Evolutionary conservation across 83 land plant species (phyloP).

Genomic region (Diphasiastrum complanatum): DNA sequence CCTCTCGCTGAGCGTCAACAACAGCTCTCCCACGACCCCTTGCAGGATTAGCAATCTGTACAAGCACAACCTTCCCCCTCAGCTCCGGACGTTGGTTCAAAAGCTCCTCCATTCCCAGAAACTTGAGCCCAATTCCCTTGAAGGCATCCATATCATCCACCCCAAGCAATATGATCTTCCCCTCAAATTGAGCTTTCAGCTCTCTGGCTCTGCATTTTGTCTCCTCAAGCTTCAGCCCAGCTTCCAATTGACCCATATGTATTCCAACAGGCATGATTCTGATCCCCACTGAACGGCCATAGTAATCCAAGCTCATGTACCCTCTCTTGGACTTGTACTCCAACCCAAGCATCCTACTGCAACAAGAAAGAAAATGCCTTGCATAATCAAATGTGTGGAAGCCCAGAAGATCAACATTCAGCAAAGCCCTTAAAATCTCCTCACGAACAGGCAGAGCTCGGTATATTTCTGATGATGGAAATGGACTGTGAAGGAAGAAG

Average conservation of each 20-base stretch:
- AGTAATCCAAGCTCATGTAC: too few species aligned
- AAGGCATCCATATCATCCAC: constrained; percentile 9
- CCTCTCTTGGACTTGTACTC: not conserved
- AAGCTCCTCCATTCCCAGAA: constrained; percentile 7
- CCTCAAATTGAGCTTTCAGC: constrained; percentile 7
- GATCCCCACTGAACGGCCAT: too few species aligned
- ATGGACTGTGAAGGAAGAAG: constrained; percentile 19
- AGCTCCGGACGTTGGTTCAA: constrained; percentile 3
- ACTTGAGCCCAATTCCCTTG: constrained; percentile 14
- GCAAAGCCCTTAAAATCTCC: constrained; percentile 14
- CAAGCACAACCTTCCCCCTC: constrained; percentile 8
- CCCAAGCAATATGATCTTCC: constrained; percentile 2
- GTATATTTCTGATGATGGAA: constrained; percentile 26
- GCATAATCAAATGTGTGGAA: too few species aligned
- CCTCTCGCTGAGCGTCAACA: not conserved
- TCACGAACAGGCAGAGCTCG: constrained; percentile 21
- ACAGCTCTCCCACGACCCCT: constrained; percentile 13
- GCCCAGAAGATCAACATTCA: constrained; percentile 11
- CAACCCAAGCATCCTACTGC: constrained; percentile 10
- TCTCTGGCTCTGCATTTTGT: not conserved
- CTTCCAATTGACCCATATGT: constrained; percentile 7
- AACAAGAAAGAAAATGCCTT: not conserved
- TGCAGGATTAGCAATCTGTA: constrained; percentile 16
- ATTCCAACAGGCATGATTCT: constrained; percentile 10
- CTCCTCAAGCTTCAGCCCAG: constrained; percentile 3